Conservation (phyloP, 176 grass and related monocot species). For the Oryza meyeriana region DNA sequence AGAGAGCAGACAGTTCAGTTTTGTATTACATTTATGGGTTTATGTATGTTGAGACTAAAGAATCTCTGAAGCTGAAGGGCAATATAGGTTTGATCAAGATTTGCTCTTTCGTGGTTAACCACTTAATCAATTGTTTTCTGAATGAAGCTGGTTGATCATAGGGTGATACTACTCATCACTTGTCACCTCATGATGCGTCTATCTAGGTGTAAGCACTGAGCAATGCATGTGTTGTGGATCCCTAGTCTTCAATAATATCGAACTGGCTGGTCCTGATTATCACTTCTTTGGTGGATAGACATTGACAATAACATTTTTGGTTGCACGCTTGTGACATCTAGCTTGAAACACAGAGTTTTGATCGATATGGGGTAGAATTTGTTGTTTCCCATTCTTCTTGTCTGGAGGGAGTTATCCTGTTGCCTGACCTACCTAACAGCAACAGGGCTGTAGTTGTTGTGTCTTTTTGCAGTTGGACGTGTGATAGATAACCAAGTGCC, state of each 20-base stretch:
- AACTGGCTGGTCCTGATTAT: conserved; percentile 15
- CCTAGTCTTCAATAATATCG: conserved; percentile 15
- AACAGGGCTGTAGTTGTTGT: conserved; percentile 18
- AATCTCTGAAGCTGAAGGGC: background rate
- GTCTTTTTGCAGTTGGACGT: conserved; percentile 40
- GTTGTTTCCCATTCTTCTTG: conserved; percentile 37
- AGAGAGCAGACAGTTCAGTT: background rate
- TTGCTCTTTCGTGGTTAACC: background rate
- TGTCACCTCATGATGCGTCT: conserved; percentile 9
- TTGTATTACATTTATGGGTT: background rate
- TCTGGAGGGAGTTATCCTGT: background rate
- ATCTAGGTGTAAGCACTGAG: background rate
- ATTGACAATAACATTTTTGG: conserved; percentile 40
- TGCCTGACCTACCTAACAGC: conserved; percentile 31
- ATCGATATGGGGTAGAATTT: conserved; percentile 31
- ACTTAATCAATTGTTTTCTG: background rate
- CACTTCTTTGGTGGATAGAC: conserved; percentile 10
- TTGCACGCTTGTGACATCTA: conserved; percentile 22
- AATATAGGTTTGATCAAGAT: background rate
- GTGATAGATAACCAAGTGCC: conserved; percentile 16
- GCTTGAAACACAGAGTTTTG: conserved; percentile 21
- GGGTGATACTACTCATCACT: background rate
- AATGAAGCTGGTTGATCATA: background rate
- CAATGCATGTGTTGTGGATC: conserved; percentile 28
- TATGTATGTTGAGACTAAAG: background rate